A percentile compares a stretch with the other conserved stretches of the same genome.
phyloP scores from a whole-genome alignment of 2,329 filamentous ascomycete species.

The Calonectria fujianensis region DNA sequence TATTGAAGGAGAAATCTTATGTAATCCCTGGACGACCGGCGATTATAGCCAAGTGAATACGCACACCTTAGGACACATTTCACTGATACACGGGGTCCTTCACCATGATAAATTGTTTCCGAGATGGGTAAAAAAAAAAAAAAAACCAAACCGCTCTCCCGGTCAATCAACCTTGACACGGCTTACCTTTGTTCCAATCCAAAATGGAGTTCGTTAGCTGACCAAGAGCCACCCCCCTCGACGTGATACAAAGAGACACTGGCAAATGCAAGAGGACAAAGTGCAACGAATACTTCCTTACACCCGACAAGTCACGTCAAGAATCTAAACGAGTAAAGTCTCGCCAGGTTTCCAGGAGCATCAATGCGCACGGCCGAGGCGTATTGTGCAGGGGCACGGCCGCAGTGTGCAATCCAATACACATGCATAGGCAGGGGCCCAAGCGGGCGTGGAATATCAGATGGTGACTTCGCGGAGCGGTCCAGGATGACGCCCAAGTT shows the following conservation, averaged over 20 bases:
- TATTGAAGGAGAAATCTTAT: background rate
- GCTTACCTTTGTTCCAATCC: background rate
- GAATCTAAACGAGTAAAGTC: background rate
- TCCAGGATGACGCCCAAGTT: background rate
- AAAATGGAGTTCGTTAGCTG: background rate
- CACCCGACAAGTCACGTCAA: background rate
- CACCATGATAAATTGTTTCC: background rate
- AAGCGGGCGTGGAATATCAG: too few species aligned
- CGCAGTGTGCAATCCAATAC: background rate
- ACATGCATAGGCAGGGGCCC: background rate
- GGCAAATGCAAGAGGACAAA: background rate
- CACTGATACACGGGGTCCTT: background rate
- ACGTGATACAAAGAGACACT: background rate
- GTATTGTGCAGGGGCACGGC: background rate
- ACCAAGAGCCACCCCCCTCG: background rate
- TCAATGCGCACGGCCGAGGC: background rate
- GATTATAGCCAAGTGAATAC: background rate
- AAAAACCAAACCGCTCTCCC: background rate
- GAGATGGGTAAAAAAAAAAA: fast-evolving
- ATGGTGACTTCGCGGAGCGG: too few species aligned
- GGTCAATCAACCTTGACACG: background rate
- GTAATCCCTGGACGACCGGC: background rate
- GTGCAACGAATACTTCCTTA: background rate
- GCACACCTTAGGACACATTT: background rate
- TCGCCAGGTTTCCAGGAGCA: background rate